Evolutionary conservation across 495 filamentous ascomycete genomes (phyloP).

Genomic region (Thermochaetoides thermophila): DNA sequence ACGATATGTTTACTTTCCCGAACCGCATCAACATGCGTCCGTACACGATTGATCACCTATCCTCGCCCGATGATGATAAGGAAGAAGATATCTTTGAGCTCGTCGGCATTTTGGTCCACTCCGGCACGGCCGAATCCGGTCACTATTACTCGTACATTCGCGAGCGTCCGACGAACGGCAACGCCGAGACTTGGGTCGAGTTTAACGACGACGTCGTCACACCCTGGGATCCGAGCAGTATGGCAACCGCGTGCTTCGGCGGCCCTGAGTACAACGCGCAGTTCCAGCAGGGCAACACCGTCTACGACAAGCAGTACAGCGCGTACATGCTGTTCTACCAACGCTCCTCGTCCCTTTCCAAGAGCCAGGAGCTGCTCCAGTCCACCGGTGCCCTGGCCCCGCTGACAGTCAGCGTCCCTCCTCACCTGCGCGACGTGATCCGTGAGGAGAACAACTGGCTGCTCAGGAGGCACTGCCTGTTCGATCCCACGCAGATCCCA

Average conservation of each 20-base stretch:
- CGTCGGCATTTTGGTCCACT: conserved; percentile 84
- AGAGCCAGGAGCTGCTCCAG: conserved; percentile 26
- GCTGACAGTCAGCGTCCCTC: conserved; percentile 42
- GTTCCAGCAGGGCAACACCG: conserved; percentile 29
- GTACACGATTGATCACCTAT: conserved; percentile 79
- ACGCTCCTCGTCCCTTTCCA: conserved; percentile 50
- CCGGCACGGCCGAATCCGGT: conserved; percentile 81
- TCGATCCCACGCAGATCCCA: conserved; percentile 53
- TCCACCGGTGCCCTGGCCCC: conserved; percentile 24
- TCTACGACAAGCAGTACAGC: conserved; percentile 57
- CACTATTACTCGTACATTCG: conserved; percentile 96
- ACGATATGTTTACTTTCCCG: conserved; percentile 87
- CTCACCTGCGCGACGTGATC: conserved; percentile 44
- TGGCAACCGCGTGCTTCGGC: conserved; percentile 68
- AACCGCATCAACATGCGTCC: conserved; percentile 72
- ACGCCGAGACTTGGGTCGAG: conserved; percentile 57
- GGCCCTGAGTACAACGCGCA: conserved; percentile 42
- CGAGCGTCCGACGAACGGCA: conserved; percentile 47
- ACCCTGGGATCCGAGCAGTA: conserved; percentile 55
- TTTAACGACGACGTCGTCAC: conserved; percentile 83
- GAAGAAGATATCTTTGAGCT: conserved; percentile 72
- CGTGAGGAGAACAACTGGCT: conserved; percentile 55
- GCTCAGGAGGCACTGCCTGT: conserved; percentile 66
- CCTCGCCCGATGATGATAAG: conserved; percentile 38
- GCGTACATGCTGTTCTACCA: conserved; percentile 99